Evolutionary conservation across 2,329 filamentous ascomycete species (phyloP).

Genomic region (Xylariaceae sp.): DNA sequence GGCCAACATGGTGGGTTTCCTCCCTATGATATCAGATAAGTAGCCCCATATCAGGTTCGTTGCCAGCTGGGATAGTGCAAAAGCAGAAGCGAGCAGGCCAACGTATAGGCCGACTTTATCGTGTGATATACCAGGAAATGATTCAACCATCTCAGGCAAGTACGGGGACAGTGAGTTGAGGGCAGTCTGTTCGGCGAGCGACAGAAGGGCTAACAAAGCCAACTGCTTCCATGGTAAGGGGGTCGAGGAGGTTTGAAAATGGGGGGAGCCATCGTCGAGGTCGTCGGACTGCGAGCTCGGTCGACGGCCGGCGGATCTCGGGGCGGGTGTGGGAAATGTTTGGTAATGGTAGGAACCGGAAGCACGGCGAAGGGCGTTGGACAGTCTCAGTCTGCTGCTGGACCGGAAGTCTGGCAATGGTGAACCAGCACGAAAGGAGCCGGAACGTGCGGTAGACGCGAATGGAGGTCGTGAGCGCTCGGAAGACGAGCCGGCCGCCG

Average conservation of each 20-base stretch:
- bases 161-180: conserved; percentile 96
- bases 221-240: conserved; percentile 82
- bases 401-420: conserved; percentile 23
- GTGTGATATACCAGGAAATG: conserved; percentile 72
- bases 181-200: conserved; percentile 89
- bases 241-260: conserved; percentile 49
- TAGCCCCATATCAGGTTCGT: conserved; percentile 93
- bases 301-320: conserved; percentile 53
- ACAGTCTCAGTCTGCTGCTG: conserved; percentile 8
- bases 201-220: conserved; percentile 77
- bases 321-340: conserved; percentile 72
- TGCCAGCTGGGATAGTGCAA: conserved; percentile 84
- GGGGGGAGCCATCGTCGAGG: conserved; percentile 26
- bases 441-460: conserved; percentile 14
- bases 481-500: conserved; percentile 14
- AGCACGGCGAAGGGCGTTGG: conserved; percentile 24
- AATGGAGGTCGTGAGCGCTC: conserved; percentile 18
- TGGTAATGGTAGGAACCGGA: conserved; percentile 61
- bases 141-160: conserved; percentile 83
- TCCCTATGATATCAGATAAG: conserved; percentile 70
- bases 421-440: conserved; percentile 30
- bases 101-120: conserved; percentile 79
- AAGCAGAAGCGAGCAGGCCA: conserved; percentile 81
- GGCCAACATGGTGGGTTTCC: conserved; percentile 75
- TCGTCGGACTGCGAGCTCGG: conserved; percentile 29